Percentiles rank a stretch among this genome's conserved stretches.
Evolutionary conservation across 176 grass and related monocot species (phyloP).

Genomic region (Eleusine coracana): DNA sequence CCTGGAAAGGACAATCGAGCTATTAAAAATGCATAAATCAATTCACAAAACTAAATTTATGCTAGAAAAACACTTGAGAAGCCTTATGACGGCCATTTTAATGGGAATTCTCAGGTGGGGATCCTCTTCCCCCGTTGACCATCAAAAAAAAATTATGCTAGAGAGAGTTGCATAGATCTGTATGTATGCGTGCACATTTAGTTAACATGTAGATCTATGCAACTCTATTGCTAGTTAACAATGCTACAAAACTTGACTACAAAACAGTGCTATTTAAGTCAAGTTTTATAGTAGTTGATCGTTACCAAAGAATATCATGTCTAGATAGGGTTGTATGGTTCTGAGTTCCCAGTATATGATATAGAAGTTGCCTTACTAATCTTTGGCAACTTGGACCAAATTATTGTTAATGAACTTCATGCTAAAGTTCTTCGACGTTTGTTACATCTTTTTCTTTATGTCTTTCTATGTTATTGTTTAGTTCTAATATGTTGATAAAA

Average conservation of each 20-base stretch:
- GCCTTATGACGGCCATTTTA: too few relatives aligned
- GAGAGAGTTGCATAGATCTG: slow-evolving; percentile 1
- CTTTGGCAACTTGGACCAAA: not conserved
- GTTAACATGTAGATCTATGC: too few relatives aligned
- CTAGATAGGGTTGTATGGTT: not conserved
- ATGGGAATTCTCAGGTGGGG: too few relatives aligned
- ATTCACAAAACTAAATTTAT: slow-evolving; percentile 27
- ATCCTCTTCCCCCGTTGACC: too few relatives aligned
- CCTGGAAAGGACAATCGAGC: slow-evolving; percentile 29
- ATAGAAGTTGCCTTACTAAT: not conserved
- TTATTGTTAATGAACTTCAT: too few relatives aligned
- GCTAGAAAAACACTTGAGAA: too few relatives aligned
- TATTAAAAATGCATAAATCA: slow-evolving; percentile 51
- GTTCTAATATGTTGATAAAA: not conserved
- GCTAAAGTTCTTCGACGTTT: not conserved
- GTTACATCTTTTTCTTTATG: not conserved
- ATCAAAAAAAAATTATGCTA: too few relatives aligned
- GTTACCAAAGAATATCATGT: slow-evolving; percentile 1
- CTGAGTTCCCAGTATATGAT: not conserved
- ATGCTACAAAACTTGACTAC: too few relatives aligned
- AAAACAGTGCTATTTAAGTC: not conserved
- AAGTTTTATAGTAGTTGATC: not conserved
- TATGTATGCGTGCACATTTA: not conserved
- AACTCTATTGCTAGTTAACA: too few relatives aligned
- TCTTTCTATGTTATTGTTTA: not conserved